Conservation (phyloP, 345 rosid species). For the Boechera divaricarpa region DNA sequence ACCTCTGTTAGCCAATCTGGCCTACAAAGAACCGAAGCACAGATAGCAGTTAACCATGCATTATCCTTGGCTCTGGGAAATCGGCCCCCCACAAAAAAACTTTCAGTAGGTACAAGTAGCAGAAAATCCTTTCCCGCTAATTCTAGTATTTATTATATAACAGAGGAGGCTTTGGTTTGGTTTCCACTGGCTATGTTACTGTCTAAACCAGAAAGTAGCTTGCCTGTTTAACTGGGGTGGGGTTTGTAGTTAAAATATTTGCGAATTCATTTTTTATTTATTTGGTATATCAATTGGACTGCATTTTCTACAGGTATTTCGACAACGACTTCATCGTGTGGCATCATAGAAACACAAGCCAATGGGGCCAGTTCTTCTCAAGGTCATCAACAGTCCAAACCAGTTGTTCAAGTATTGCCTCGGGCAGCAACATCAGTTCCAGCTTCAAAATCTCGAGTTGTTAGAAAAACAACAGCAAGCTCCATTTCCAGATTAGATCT, state of each 20-base stretch:
- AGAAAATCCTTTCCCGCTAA: slow-evolving; percentile 3
- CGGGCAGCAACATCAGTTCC: slow-evolving; percentile 41
- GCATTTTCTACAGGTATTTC: slow-evolving; percentile 36
- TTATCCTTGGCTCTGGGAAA: slow-evolving; percentile 68
- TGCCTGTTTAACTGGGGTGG: slow-evolving; percentile 21
- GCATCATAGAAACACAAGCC: slow-evolving; percentile 48
- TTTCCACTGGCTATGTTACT: slow-evolving; percentile 19
- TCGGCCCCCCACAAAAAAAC: slow-evolving; percentile 50
- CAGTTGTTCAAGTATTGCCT: slow-evolving; percentile 46
- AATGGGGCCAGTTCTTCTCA: slow-evolving; percentile 36
- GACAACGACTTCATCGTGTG: slow-evolving; percentile 37
- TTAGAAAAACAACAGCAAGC: slow-evolving; percentile 45
- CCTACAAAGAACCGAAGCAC: slow-evolving; percentile 64
- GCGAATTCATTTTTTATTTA: neutral
- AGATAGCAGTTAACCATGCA: slow-evolving; percentile 78
- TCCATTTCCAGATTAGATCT: slow-evolving; percentile 56
- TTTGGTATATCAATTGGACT: neutral
- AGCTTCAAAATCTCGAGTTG: slow-evolving; percentile 52
- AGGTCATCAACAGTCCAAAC: slow-evolving; percentile 54
- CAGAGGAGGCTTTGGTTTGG: slow-evolving; percentile 4
- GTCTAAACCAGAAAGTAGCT: slow-evolving; percentile 1
- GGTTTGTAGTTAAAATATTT: slow-evolving; percentile 2
- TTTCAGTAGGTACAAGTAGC: slow-evolving; percentile 47
- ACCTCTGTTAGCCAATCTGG: slow-evolving; percentile 47
- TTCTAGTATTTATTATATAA: neutral